phyloP scores from a whole-genome alignment of 176 grass and related monocot genomes.

The Neostapfia colusana region DNA sequence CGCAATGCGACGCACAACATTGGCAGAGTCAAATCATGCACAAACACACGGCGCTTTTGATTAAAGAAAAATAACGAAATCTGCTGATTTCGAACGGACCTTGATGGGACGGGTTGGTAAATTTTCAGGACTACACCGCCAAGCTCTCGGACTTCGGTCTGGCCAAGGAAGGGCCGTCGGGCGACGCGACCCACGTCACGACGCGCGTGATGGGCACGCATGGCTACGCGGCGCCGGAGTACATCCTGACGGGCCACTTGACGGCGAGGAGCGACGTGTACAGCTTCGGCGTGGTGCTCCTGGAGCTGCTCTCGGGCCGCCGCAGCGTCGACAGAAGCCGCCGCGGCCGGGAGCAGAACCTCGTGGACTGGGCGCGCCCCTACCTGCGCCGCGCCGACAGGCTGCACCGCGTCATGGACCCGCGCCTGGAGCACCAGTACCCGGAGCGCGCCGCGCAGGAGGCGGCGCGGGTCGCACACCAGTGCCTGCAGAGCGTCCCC shows the following conservation, averaged over 20 bases:
- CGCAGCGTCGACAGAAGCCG: constrained; percentile 66
- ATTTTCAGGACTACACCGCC: constrained; percentile 75
- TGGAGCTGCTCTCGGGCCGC: constrained; percentile 75
- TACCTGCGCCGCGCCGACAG: constrained; percentile 65
- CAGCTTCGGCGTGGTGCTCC: constrained; percentile 74
- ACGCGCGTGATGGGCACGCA: constrained; percentile 94
- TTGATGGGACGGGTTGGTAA: no score
- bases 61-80: not conserved
- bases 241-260: constrained; percentile 90
- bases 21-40: not conserved
- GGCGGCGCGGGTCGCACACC: constrained; percentile 63
- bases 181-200: constrained; percentile 71
- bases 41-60: not conserved
- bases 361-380: constrained; percentile 83
- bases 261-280: constrained; percentile 81
- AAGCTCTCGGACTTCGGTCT: constrained; percentile 95
- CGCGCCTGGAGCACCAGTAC: constrained; percentile 56
- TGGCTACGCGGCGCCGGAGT: constrained; percentile 93
- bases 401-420: constrained; percentile 83
- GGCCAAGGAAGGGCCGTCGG: constrained; percentile 70
- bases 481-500: constrained; percentile 69
- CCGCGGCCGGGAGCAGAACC: constrained; percentile 60
- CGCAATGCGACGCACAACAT: not conserved
- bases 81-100: not conserved
- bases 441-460: constrained; percentile 57